These are phyloP conservation scores for Adansonia madagascariensis DNA, from an alignment of 441 rosid genomes.

Conservation along the genomic window DNA sequence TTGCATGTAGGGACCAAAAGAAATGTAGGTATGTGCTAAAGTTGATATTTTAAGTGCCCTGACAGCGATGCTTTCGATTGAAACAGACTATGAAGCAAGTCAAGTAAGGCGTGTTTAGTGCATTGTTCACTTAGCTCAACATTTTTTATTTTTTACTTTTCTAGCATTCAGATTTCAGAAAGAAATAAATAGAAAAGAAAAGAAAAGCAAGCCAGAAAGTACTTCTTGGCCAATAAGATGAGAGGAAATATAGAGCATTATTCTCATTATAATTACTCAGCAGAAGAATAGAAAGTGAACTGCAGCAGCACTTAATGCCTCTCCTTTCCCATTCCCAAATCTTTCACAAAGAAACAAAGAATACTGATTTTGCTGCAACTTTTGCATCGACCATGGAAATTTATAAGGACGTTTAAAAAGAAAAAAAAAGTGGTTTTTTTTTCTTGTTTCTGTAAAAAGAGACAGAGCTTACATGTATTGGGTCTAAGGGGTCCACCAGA, in stretches of 20 bases:
- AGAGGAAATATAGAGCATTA: constrained; percentile 12
- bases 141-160: not conserved
- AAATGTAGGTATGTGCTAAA: not conserved
- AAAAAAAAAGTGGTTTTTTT: not conserved
- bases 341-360: not conserved
- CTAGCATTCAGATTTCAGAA: not conserved
- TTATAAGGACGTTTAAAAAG: not conserved
- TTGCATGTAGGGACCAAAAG: constrained; percentile 21
- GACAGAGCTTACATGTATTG: constrained; percentile 50
- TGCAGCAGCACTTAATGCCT: not conserved
- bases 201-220: not conserved
- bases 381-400: constrained; percentile 15
- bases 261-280: constrained; percentile 1
- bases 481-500: constrained; percentile 33
- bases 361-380: not conserved
- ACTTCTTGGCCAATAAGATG: constrained; percentile 3
- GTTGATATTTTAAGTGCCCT: not conserved
- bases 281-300: not conserved
- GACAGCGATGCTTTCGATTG: constrained; percentile 17
- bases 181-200: not conserved
- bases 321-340: not conserved
- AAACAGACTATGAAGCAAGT: not conserved
- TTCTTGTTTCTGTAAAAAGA: constrained; percentile 7
- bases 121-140: not conserved
- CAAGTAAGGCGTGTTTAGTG: not conserved